Conservation (phyloP, 1,284 basidiomycete genomes). For the Malassezia obtusa region DNA sequence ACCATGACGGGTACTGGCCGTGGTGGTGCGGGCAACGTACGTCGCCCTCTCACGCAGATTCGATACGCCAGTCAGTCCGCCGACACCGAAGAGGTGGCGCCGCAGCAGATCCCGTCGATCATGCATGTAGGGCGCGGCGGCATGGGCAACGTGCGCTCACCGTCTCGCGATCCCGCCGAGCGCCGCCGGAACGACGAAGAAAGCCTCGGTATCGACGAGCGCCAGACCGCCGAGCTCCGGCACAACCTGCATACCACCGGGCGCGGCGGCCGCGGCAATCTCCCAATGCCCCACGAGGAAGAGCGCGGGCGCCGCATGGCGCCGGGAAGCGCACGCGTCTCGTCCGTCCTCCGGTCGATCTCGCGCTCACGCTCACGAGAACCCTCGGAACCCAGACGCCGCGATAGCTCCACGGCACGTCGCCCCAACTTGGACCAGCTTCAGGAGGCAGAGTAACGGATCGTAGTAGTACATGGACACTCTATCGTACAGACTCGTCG, state of each 20-base stretch:
- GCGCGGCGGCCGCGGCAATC: slow-evolving; percentile 61
- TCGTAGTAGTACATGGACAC: not conserved
- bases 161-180: slow-evolving; percentile 55
- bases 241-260: slow-evolving; percentile 57
- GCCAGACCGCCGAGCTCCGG: slow-evolving; percentile 31
- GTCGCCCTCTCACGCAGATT: slow-evolving; percentile 15
- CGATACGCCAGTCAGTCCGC: not conserved
- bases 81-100: not conserved
- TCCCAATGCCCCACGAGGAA: slow-evolving; percentile 36
- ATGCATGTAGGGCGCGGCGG: slow-evolving; percentile 65
- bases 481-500: not conserved
- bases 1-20: slow-evolving; percentile 35
- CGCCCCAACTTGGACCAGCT: slow-evolving; percentile 5
- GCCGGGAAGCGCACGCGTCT: slow-evolving; percentile 14
- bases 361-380: slow-evolving; percentile 43
- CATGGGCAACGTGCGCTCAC: slow-evolving; percentile 65
- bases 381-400: slow-evolving; percentile 13
- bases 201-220: too few species aligned
- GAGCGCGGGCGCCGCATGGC: slow-evolving; percentile 22
- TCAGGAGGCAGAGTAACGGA: not conserved
- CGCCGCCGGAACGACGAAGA: slow-evolving; percentile 34
- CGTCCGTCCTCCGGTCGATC: slow-evolving; percentile 29
- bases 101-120: slow-evolving; percentile 28
- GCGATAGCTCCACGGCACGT: not conserved
- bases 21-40: slow-evolving; percentile 40